Conservation (phyloP, 2,329 filamentous ascomycete genomes). For the Clarireedia monteithiana region DNA sequence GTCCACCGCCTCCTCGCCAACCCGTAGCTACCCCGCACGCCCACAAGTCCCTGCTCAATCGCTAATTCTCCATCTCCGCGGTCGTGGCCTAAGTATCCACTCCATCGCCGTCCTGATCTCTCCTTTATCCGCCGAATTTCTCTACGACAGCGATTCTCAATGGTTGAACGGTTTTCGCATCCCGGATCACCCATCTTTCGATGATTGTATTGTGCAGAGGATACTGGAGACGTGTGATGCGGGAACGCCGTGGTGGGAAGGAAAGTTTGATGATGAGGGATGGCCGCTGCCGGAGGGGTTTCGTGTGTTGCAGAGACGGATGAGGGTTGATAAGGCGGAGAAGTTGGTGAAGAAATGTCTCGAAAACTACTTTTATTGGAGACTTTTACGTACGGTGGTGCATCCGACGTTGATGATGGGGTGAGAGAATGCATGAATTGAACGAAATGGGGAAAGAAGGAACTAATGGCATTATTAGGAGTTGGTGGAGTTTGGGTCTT, state of each 20-base stretch:
- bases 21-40: neutral
- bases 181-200: neutral
- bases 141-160: neutral
- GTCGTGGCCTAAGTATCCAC: neutral
- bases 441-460: neutral
- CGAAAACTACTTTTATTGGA: conserved; percentile 6
- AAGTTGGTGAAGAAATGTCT: neutral
- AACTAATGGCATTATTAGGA: too few species aligned
- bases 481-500: neutral
- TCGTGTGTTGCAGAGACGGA: neutral
- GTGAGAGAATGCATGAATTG: neutral
- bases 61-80: neutral
- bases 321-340: neutral
- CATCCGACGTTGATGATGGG: neutral
- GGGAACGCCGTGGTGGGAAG: conserved; percentile 2
- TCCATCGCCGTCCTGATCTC: neutral
- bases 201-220: neutral
- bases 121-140: neutral
- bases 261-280: neutral
- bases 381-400: neutral
- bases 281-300: neutral
- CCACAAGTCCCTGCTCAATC: neutral
- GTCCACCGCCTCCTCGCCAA: neutral
- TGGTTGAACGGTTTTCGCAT: neutral
- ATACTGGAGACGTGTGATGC: neutral